Base-by-base conservation (phyloP, 2,329 filamentous ascomycete genomes). In the Berkeleyomyces rouxiae region DNA sequence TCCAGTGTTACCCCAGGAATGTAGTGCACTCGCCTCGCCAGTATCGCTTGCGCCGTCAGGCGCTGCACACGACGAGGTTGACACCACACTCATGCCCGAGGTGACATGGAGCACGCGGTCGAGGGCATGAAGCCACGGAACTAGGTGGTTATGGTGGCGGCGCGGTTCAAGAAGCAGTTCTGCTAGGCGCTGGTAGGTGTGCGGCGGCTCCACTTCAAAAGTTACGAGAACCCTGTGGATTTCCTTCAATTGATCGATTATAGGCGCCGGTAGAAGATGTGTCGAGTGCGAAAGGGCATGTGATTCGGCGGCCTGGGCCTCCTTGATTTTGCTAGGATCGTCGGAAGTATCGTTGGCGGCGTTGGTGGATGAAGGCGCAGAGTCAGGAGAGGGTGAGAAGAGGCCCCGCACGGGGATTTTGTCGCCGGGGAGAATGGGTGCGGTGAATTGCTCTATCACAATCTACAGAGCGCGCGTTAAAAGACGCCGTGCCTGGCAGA, bases 61-160 rank as follows among this genome's bases (percentile, higher is more conserved):
- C 6, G 78, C 72, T 36, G 87, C 88, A 69, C 93, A 91, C 61
- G 78, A 70, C 11, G 75, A 74, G 67, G 82, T 77, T 59, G 78
- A 76, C 36, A 82, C 80, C 66, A 78, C 6, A 84, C 87, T 85
- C 23, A 85, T 82, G 36, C 85, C 82, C 44, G 89, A 96, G 9
- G 90, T 95, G 63, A 99, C 93, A 63, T 87, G 90, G 33, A 96
- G 84, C 31, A 96, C 86, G 63, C 93, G 86, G 71, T 97, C 90
- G 58, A 97, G 81, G 2, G 93, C 93, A 68, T 93, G 87, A 9
- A 99, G 82, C 72, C 93, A 99, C 9, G 90, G 81, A 0, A 88
- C 83, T 2, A 97, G 79, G 61, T 84, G 87, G 65, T 82, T 83
- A 76, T 97, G 96, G 73, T 96, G 87, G 62, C 80, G 79, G 65